These are phyloP conservation scores for Lachnellula subtilissima DNA, from an alignment of 2,329 filamentous ascomycete genomes.

Conservation along the genomic window DNA sequence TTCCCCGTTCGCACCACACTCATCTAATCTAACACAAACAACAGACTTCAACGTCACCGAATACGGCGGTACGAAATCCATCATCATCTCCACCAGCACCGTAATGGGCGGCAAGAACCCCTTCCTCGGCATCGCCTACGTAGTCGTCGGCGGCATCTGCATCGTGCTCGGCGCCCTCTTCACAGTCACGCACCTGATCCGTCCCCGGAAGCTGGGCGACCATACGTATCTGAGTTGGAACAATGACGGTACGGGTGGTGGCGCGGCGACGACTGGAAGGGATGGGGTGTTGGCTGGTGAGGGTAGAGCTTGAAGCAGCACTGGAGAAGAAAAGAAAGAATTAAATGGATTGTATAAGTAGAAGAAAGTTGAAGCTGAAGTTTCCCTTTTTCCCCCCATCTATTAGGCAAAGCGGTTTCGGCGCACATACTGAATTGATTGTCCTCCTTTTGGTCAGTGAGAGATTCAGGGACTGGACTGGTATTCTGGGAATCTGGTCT, in stretches of 20 bases:
- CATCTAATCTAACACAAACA: conserved; percentile 6
- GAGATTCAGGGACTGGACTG: not conserved
- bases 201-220: conserved; percentile 94
- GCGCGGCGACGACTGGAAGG: conserved; percentile 50
- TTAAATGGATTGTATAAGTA: not conserved
- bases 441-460: not conserved
- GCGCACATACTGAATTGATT: not conserved
- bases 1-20: not conserved
- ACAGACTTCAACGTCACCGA: conserved; percentile 73
- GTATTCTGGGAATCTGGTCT: no score
- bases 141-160: conserved; percentile 90
- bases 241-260: conserved; percentile 53
- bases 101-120: conserved; percentile 94
- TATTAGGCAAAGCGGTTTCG: not conserved
- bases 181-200: conserved; percentile 84
- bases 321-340: not conserved
- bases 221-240: conserved; percentile 99
- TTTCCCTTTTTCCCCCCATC: not conserved
- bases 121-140: conserved; percentile 93
- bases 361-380: no score
- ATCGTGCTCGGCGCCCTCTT: conserved; percentile 84
- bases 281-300: conserved; percentile 32
- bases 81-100: conserved; percentile 82
- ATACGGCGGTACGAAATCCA: conserved; percentile 84
- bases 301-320: not conserved